Conservation (phyloP, 2,329 filamentous ascomycete species). For the Aureobasidium sp. region DNA sequence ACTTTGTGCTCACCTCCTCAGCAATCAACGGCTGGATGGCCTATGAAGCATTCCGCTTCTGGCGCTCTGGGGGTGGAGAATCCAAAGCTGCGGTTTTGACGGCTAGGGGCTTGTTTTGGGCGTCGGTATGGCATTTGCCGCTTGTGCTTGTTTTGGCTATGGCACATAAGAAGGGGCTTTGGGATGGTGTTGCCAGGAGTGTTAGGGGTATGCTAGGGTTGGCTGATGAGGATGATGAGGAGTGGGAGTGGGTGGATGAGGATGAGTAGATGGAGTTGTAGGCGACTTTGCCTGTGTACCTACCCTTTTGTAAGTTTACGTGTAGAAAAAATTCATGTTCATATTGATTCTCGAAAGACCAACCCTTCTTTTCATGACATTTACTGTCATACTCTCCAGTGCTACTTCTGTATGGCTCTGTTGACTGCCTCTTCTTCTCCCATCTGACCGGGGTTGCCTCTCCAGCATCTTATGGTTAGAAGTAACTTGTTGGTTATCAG, state of each 20-base stretch:
- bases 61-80: slow-evolving; percentile 65
- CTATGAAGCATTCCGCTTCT: slow-evolving; percentile 72
- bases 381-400: no score
- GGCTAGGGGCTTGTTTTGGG: slow-evolving; percentile 86
- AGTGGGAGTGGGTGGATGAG: slow-evolving; percentile 45
- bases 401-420: no score
- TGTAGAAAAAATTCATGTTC: no score
- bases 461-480: no score
- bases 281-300: no score
- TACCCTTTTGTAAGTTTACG: no score
- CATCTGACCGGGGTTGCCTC: no score
- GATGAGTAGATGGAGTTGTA: neutral
- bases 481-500: no score
- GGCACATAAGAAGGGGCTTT: slow-evolving; percentile 87
- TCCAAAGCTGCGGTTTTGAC: slow-evolving; percentile 43
- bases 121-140: slow-evolving; percentile 92
- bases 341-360: no score
- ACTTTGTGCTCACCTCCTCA: slow-evolving; percentile 71
- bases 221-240: slow-evolving; percentile 35
- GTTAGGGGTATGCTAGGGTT: slow-evolving; percentile 48
- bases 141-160: slow-evolving; percentile 83
- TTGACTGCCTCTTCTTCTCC: no score
- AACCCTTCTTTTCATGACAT: no score
- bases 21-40: slow-evolving; percentile 81
- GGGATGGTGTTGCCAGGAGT: slow-evolving; percentile 70